Evolutionary conservation across 441 rosid genomes (phyloP).

Genomic region (Codiaeum variegatum): DNA sequence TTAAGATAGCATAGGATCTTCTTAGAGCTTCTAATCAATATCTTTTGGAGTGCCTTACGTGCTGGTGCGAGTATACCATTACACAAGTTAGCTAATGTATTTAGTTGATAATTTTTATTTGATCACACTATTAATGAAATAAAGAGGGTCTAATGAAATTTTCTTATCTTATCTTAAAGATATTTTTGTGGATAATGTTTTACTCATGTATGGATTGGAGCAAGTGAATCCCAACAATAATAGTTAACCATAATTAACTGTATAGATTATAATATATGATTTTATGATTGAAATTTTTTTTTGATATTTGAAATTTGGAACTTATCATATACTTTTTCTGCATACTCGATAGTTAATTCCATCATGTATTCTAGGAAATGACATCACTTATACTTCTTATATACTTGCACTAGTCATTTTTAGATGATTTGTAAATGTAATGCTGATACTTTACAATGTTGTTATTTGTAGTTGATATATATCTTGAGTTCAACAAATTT

Average conservation of each 20-base stretch:
- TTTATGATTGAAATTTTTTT: background rate
- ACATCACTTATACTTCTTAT: background rate
- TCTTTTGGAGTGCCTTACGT: slow-evolving; percentile 90
- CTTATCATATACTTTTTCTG: background rate
- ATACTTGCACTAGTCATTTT: background rate
- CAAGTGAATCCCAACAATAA: background rate
- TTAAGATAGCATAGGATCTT: slow-evolving; percentile 83
- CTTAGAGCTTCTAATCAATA: slow-evolving; percentile 96
- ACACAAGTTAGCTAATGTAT: slow-evolving; percentile 62
- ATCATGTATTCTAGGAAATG: background rate
- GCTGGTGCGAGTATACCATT: slow-evolving; percentile 85
- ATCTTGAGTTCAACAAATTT: too few relatives aligned
- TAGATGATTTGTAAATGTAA: background rate
- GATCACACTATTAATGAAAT: background rate
- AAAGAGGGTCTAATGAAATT: slow-evolving; percentile 7
- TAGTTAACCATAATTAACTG: background rate
- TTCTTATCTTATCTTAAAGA: slow-evolving; percentile 39
- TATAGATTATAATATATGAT: background rate
- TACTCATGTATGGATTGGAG: slow-evolving; percentile 54
- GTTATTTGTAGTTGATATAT: too few relatives aligned
- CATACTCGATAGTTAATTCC: background rate
- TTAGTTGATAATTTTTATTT: slow-evolving; percentile 5
- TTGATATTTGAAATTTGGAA: background rate
- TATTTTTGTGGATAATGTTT: slow-evolving; percentile 72
- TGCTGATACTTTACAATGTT: slow-evolving; percentile 45